These are phyloP conservation scores for Candida sp. DNA, from an alignment of 1,139 yeast species.

Conservation along the genomic window DNA sequence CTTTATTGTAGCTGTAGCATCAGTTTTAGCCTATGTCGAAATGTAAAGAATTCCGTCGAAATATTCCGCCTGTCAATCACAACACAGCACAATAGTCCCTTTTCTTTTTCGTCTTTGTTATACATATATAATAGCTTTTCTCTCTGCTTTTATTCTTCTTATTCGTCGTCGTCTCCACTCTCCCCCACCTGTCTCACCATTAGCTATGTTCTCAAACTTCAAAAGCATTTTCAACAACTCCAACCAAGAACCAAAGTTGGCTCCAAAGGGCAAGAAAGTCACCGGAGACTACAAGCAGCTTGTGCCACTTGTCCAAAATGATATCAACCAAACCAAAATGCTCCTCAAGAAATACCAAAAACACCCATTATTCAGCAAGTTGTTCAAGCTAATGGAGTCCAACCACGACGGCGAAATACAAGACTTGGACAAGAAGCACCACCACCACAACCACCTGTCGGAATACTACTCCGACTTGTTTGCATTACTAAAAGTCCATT, in stretches of 20 bases:
- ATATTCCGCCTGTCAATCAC: too few relatives aligned
- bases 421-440: slow-evolving; percentile 13
- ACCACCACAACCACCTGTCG: slow-evolving; percentile 12
- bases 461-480: slow-evolving; percentile 20
- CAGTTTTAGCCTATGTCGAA: too few relatives aligned
- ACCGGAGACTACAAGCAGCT: slow-evolving; percentile 23
- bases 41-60: too few relatives aligned
- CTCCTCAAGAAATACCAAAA: slow-evolving; percentile 25
- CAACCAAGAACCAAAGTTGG: slow-evolving; percentile 8
- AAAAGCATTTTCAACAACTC: slow-evolving; percentile 9
- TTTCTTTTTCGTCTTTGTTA: too few relatives aligned
- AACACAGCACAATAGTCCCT: too few relatives aligned
- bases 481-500: slow-evolving; percentile 18
- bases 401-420: slow-evolving; percentile 20
- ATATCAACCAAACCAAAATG: slow-evolving; percentile 19
- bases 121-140: background rate
- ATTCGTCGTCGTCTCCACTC: background rate
- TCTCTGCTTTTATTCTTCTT: background rate
- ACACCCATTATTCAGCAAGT: slow-evolving; percentile 20
- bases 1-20: too few relatives aligned
- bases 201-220: slow-evolving; percentile 5
- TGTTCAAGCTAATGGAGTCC: slow-evolving; percentile 21
- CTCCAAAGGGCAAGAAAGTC: slow-evolving; percentile 13
- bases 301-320: slow-evolving; percentile 23
- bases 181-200: background rate